phyloP scores from a whole-genome alignment of 1,284 basidiomycete genomes.

The Pseudozyma pruni region DNA sequence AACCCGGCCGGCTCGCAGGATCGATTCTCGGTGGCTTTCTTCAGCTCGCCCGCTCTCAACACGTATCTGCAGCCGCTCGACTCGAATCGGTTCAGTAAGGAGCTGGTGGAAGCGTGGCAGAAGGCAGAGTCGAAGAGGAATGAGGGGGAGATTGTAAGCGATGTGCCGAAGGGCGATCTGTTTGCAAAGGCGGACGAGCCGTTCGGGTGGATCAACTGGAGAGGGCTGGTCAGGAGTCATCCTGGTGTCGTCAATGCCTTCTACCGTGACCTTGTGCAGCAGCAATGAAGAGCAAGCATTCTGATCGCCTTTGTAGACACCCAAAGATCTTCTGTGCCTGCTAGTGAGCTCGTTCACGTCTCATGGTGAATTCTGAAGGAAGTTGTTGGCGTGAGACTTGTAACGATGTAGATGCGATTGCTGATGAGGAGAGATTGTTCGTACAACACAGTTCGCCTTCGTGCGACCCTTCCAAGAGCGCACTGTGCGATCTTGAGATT shows the following conservation, averaged over 20 bases:
- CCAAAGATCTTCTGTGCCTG: too few relatives aligned
- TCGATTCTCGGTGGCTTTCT: constrained; percentile 50
- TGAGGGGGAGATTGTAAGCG: constrained; percentile 23
- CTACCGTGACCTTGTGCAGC: constrained; percentile 25
- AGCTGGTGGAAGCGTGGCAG: constrained; percentile 36
- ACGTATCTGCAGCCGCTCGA: constrained; percentile 33
- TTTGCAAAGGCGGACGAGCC: constrained; percentile 36
- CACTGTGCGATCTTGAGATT: too few relatives aligned
- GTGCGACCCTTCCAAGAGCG: too few relatives aligned
- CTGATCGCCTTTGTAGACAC: too few relatives aligned
- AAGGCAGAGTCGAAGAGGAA: constrained; percentile 23
- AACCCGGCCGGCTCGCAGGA: constrained; percentile 11
- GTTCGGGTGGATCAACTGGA: constrained; percentile 58
- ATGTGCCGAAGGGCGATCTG: constrained; percentile 52
- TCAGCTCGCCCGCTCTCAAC: constrained; percentile 53
- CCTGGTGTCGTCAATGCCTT: constrained; percentile 38
- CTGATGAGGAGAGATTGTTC: too few relatives aligned
- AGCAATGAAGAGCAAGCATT: too few relatives aligned
- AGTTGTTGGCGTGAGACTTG: too few relatives aligned
- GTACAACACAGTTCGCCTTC: too few relatives aligned
- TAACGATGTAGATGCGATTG: too few relatives aligned
- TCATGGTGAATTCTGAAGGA: too few relatives aligned
- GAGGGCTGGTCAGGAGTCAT: constrained; percentile 52
- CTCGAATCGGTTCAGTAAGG: constrained; percentile 18
- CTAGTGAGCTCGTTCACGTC: too few relatives aligned